Conservation (phyloP, 2,329 filamentous ascomycete genomes). For the Elsinoe necatrix region DNA sequence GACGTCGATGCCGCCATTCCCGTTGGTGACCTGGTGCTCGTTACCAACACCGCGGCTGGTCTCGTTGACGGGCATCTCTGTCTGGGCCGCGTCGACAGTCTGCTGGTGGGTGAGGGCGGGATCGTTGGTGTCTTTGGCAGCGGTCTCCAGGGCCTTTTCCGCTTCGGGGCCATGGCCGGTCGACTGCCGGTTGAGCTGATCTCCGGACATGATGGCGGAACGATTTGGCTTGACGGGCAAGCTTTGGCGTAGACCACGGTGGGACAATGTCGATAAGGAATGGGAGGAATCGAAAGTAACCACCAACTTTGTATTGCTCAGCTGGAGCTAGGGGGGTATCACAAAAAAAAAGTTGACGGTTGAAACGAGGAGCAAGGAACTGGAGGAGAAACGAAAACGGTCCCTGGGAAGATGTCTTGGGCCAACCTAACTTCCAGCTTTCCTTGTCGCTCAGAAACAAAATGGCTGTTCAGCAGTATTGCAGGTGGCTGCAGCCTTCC, state of each 20-base stretch:
- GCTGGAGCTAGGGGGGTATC: neutral
- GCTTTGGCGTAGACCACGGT: too few relatives aligned
- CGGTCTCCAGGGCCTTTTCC: neutral
- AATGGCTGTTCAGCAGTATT: neutral
- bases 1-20: slow-evolving; percentile 44
- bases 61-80: slow-evolving; percentile 6
- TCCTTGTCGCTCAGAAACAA: slow-evolving; percentile 2
- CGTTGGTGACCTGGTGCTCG: slow-evolving; percentile 22
- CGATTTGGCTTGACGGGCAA: neutral
- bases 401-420: neutral
- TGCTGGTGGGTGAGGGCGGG: slow-evolving; percentile 10
- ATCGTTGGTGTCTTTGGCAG: slow-evolving; percentile 5
- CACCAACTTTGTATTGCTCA: neutral
- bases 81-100: slow-evolving; percentile 6
- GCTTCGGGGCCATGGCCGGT: neutral
- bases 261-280: neutral
- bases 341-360: slow-evolving; percentile 5
- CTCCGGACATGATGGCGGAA: neutral
- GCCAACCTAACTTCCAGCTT: neutral
- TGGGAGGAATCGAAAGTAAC: neutral
- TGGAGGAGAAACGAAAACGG: neutral
- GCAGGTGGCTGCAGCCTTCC: slow-evolving; percentile 7
- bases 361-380: neutral
- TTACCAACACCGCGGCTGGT: slow-evolving; percentile 4
- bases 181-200: neutral